Conservation (phyloP, 805 yeast genomes). For the Metschnikowia continentalis region DNA sequence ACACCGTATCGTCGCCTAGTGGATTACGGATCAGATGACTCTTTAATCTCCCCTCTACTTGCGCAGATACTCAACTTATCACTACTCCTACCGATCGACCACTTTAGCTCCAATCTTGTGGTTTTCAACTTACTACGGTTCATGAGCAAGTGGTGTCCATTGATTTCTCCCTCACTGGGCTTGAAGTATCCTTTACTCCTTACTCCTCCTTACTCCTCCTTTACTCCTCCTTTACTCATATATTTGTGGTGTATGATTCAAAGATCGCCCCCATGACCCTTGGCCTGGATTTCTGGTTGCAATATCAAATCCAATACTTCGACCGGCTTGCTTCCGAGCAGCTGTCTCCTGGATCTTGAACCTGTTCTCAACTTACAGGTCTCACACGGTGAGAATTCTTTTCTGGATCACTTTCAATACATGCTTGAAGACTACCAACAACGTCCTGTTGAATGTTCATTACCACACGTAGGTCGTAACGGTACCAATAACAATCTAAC, state of each 20-base stretch:
- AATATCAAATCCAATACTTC: not conserved
- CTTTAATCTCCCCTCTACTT: not conserved
- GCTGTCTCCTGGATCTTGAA: no score
- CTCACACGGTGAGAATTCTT: no score
- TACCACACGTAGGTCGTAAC: no score
- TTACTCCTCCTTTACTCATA: not conserved
- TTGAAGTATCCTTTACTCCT: not conserved
- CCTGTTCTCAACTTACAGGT: no score
- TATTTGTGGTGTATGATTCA: not conserved
- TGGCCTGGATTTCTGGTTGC: not conserved
- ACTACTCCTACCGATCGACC: not conserved
- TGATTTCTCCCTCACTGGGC: not conserved
- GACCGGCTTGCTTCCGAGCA: no score
- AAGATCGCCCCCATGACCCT: not conserved
- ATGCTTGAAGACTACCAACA: no score
- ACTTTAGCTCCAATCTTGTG: not conserved
- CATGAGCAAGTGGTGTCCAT: not conserved
- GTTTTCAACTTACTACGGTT: not conserved
- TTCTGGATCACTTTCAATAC: no score
- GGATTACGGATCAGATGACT: not conserved
- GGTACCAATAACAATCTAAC: no score
- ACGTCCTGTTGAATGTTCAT: no score
- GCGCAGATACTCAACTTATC: not conserved
- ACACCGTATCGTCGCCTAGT: not conserved
- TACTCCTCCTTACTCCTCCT: not conserved